Evolutionary conservation across 805 yeast species (phyloP).

Genomic region (Kodamaea neixiangensis): DNA sequence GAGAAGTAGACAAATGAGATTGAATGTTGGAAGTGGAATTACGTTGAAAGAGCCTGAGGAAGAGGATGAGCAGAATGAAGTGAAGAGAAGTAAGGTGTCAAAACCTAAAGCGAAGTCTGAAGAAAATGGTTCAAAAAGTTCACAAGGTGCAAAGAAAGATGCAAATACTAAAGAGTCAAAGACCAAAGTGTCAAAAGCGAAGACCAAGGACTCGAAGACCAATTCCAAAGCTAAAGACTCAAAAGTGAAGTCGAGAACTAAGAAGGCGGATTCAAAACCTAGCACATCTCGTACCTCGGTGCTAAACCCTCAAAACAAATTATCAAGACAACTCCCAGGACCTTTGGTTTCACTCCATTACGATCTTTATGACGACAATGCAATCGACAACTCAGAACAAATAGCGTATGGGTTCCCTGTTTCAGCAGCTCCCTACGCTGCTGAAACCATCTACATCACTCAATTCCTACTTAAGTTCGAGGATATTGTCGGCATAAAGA

Average conservation of each 20-base stretch:
- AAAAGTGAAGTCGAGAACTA: neutral
- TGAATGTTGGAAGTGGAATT: slow-evolving; percentile 6
- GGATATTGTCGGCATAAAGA: slow-evolving; percentile 22
- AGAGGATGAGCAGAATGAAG: neutral
- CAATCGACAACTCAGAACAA: slow-evolving; percentile 19
- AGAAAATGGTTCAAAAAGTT: neutral
- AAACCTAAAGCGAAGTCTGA: too few species aligned
- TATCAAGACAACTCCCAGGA: slow-evolving; percentile 39
- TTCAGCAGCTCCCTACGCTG: slow-evolving; percentile 26
- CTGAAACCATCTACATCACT: slow-evolving; percentile 35
- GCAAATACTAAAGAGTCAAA: neutral
- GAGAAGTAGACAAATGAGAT: slow-evolving; percentile 8
- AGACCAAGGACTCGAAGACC: neutral
- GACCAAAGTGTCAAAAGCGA: neutral
- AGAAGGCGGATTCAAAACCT: neutral
- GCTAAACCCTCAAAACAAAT: slow-evolving; percentile 26
- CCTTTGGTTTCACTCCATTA: slow-evolving; percentile 38
- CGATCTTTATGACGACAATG: slow-evolving; percentile 40
- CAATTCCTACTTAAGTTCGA: slow-evolving; percentile 35
- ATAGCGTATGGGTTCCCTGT: slow-evolving; percentile 40
- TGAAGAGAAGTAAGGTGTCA: neutral
- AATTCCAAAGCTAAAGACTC: neutral
- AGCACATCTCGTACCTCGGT: slow-evolving; percentile 32
- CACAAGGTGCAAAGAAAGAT: neutral
- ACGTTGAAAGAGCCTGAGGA: neutral